A percentile compares a stretch with the other conserved stretches of the same genome.
Evolutionary conservation across 345 rosid species (phyloP).

Genomic region (Syzygium oleosum): DNA sequence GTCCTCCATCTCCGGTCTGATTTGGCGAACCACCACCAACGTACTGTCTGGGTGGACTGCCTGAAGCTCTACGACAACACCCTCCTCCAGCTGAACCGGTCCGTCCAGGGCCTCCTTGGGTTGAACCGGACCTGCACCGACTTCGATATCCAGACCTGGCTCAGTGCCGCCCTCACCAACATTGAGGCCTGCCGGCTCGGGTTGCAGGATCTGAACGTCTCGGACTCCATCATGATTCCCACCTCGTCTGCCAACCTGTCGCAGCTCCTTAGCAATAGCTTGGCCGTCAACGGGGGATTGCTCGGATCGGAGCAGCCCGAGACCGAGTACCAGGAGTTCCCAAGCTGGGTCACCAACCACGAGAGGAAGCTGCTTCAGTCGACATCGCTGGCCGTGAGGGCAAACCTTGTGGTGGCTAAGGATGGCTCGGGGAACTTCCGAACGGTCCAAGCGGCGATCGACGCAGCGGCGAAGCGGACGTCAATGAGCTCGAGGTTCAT

Average conservation of each 20-base stretch:
- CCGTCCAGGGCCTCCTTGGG: conserved; percentile 23
- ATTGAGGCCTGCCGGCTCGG: conserved; percentile 60
- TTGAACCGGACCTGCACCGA: conserved; percentile 19
- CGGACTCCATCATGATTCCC: conserved; percentile 37
- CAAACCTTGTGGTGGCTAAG: conserved; percentile 26
- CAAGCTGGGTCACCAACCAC: conserved; percentile 17
- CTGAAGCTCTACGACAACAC: conserved; percentile 48
- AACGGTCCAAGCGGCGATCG: conserved; percentile 14
- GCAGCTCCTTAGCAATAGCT: conserved; percentile 20
- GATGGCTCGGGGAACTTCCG: conserved; percentile 26
- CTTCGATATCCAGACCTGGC: conserved; percentile 84
- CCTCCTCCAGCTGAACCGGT: conserved; percentile 50
- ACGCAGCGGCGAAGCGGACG: conserved; percentile 52
- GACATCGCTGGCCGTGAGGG: conserved; percentile 3
- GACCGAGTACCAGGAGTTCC: conserved; percentile 4
- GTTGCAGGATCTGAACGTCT: conserved; percentile 45
- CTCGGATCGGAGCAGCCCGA: neutral
- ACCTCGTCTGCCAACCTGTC: conserved; percentile 19
- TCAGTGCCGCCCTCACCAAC: conserved; percentile 79
- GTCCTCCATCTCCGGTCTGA: conserved; percentile 12
- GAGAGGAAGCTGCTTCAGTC: conserved; percentile 26
- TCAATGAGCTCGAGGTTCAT: conserved; percentile 35
- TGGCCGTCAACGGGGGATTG: conserved; percentile 24
- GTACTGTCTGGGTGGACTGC: conserved; percentile 56
- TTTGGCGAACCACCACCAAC: conserved; percentile 20